phyloP scores from a whole-genome alignment of 2,329 filamentous ascomycete genomes.

The Colletotrichum cereale region DNA sequence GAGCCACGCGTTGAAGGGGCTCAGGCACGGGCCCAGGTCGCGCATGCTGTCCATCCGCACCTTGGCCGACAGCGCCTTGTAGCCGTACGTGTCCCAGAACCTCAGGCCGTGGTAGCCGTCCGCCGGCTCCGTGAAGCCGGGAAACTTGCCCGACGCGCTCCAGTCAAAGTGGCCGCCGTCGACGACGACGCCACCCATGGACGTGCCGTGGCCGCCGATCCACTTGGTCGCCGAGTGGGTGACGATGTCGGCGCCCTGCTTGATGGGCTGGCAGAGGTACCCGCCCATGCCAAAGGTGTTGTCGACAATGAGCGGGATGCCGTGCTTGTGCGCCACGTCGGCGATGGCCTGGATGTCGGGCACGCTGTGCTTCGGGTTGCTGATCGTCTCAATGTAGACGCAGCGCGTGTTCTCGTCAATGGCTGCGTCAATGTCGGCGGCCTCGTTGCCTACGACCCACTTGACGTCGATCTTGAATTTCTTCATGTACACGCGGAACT shows the following conservation, averaged over 20 bases:
- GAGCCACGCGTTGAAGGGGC: conserved; percentile 80
- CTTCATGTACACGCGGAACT: conserved; percentile 91
- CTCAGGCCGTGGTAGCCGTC: conserved; percentile 78
- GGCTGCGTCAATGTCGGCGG: conserved; percentile 81
- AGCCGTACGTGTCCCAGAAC: conserved; percentile 78
- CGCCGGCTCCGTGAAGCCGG: conserved; percentile 76
- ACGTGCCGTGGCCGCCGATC: conserved; percentile 81
- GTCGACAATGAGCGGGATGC: conserved; percentile 62
- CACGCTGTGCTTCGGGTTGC: conserved; percentile 91
- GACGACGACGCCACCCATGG: conserved; percentile 75
- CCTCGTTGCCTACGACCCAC: conserved; percentile 84
- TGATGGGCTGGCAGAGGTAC: conserved; percentile 74
- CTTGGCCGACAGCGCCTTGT: conserved; percentile 74
- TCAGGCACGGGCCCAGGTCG: conserved; percentile 75
- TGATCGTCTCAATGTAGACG: conserved; percentile 91
- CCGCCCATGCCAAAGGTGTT: conserved; percentile 81
- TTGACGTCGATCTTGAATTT: conserved; percentile 88
- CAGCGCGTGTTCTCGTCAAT: conserved; percentile 96
- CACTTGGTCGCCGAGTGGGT: conserved; percentile 80
- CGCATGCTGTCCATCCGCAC: conserved; percentile 78
- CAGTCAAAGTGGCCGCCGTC: conserved; percentile 80
- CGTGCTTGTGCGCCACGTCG: conserved; percentile 64
- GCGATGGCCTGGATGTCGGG: conserved; percentile 77
- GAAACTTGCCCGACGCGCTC: conserved; percentile 76
- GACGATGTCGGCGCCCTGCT: conserved; percentile 78